Evolutionary conservation across 495 filamentous ascomycete genomes (phyloP), one percentile per base, ranked within the genome.

Genomic region (Penicillium canescens): DNA sequence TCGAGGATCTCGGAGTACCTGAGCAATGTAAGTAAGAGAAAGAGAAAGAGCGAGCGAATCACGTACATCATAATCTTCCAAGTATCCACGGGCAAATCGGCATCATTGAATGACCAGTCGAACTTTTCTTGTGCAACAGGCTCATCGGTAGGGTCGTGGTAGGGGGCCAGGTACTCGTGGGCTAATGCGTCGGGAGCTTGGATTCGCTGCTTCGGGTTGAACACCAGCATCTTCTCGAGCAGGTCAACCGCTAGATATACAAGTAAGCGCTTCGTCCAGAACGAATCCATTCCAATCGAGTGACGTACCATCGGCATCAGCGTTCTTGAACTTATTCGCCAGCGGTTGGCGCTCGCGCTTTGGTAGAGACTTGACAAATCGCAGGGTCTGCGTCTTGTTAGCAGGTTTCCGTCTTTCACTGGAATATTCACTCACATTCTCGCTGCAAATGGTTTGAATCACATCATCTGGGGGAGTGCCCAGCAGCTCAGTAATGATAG

Each of bases 21-120:
- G 40, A 44, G 18, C 8, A 50, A 34, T 7, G 47, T 72, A 26
- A 70, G 59, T 55, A 56, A 46, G 47, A 20, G 6, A 54, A 3
- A 13, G 23, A 12, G 5, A 9, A 9, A 0, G 9, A 47, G 20
- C 18, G 16, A 16, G 53, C 6, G 11, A 26, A 53, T 45, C 35
- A 62, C 68, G 61, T 80, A 98, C 94, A 98, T 98, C 94, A 98
- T 98, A 67, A 98, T 97, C 75, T 98, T 98, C 94, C 94, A 98
- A n/a, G 95, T 96, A 63, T 98, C 94, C 37, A 98, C 91, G 0
- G 94, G 94, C 52, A 98, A 74, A 75, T 98, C 94, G 33, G 94
- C 95, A 67, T 98, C 93, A 69, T 97, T 98, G 75, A 98, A 98
- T n/a, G 92, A 96, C 94, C 94, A 98, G 68, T 98, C 94, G 63